phyloP scores from a whole-genome alignment of 2,329 filamentous ascomycete species.

The Verruconis gallopava region DNA sequence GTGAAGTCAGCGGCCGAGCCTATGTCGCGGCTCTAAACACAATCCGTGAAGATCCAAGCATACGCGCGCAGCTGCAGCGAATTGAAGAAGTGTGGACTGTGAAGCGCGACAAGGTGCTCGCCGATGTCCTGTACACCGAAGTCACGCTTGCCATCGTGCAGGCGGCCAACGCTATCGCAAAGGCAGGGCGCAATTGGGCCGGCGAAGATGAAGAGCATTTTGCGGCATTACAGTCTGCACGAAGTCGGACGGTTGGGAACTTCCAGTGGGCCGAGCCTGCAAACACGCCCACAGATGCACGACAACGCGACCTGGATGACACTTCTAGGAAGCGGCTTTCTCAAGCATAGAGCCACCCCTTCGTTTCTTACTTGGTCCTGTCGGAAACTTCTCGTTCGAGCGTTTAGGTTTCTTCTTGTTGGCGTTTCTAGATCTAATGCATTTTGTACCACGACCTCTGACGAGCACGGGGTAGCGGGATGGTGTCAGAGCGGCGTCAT shows the following conservation, averaged over 20 bases:
- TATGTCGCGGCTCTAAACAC: neutral
- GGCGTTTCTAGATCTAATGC: too few species aligned
- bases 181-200: neutral
- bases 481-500: too few species aligned
- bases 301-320: neutral
- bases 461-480: too few species aligned
- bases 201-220: neutral
- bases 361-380: too few species aligned
- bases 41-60: neutral
- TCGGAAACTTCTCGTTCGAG: too few species aligned
- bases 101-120: neutral
- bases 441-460: too few species aligned
- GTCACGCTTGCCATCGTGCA: constrained; percentile 2
- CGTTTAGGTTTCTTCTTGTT: too few species aligned
- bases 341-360: too few species aligned
- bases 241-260: neutral
- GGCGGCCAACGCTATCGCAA: neutral
- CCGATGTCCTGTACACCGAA: constrained; percentile 1
- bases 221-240: neutral
- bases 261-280: neutral
- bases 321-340: neutral
- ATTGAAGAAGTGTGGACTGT: constrained; percentile 1
- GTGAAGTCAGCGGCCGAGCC: neutral
- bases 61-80: neutral
- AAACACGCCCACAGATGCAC: neutral